Evolutionary conservation across 805 yeast genomes (phyloP), one percentile per base, ranked within the genome.

Genomic region (Wickerhamomyces ciferrii): DNA sequence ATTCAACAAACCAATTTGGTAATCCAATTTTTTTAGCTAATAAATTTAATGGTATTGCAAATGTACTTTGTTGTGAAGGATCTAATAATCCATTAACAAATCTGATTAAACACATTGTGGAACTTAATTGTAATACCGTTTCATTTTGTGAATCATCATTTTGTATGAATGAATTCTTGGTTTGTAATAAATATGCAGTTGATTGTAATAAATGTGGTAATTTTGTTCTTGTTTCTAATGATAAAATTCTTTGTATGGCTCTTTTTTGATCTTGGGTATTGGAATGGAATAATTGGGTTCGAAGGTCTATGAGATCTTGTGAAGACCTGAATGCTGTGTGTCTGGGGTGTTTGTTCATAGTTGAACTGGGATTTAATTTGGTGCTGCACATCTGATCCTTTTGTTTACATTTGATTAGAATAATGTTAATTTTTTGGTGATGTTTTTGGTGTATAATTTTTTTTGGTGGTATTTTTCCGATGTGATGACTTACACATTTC

Each of bases 41-140:
- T 6, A 74, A 72, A 51, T 85, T 84, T 54, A 94, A 67, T 6
- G 97, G 91, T 15, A 85, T 76, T 0, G 96, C 97, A 59, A 68
- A 83, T 39, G 74, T 77, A 1, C 90, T 78, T 55, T 83, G 87
- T 63, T 94, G 99, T 42, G 76, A 76, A 0, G 96, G 94, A 62
- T 94, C 99, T 34, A 94, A 65, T 4, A 89, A 63, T 2, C 97
- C 98, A 63, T 94, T 94, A 23, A 94, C 97, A 66, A 92, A 89
- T 48, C 95, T 70, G 24, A 89, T 82, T 13, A 91, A 57, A 0
- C 89, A 79, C 87, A 86, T 82, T 0, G 90, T 39, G 21, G 39
- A 35, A 29, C 45, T 27, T 31, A 40, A 20, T 42, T 46, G 23
- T 43, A 48, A 32, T 15, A 19, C 5, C n/a, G n/a, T 24, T 15